Percentiles rank a stretch among this genome's conserved stretches.
phyloP scores from a whole-genome alignment of 1,139 yeast species.

The Yamadazyma diospyri region DNA sequence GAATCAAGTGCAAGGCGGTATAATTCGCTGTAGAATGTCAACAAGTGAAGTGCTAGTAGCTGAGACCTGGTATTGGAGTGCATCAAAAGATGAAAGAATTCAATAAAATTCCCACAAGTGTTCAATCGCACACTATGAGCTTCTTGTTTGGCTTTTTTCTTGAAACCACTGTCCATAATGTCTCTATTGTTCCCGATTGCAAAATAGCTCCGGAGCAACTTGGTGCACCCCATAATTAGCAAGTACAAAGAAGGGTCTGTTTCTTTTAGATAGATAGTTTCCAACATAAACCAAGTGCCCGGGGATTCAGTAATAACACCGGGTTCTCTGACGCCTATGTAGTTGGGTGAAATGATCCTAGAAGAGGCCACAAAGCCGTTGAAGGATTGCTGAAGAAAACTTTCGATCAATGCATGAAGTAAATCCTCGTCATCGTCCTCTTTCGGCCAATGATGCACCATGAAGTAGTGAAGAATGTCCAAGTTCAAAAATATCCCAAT shows the following conservation, averaged over 20 bases:
- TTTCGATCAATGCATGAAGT: background rate
- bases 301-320: background rate
- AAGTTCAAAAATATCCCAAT: constrained; percentile 12
- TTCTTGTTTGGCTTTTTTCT: constrained; percentile 3
- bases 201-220: constrained; percentile 9
- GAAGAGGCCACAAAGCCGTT: background rate
- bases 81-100: constrained; percentile 3
- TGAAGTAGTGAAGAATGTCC: constrained; percentile 9
- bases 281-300: constrained; percentile 6
- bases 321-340: constrained; percentile 2
- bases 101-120: background rate
- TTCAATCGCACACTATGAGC: background rate
- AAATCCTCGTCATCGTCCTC: constrained; percentile 1
- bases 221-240: constrained; percentile 11
- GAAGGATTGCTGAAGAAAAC: background rate
- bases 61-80: background rate
- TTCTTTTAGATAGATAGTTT: constrained; percentile 10
- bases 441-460: constrained; percentile 1
- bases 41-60: constrained; percentile 3
- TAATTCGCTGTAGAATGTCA: constrained; percentile 7
- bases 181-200: too few relatives aligned
- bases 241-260: constrained; percentile 11
- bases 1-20: background rate
- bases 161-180: too few relatives aligned
- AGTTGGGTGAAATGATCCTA: background rate